Evolutionary conservation across 208 protist genomes (phyloP).

Genomic region (Trypanosoma avium): DNA sequence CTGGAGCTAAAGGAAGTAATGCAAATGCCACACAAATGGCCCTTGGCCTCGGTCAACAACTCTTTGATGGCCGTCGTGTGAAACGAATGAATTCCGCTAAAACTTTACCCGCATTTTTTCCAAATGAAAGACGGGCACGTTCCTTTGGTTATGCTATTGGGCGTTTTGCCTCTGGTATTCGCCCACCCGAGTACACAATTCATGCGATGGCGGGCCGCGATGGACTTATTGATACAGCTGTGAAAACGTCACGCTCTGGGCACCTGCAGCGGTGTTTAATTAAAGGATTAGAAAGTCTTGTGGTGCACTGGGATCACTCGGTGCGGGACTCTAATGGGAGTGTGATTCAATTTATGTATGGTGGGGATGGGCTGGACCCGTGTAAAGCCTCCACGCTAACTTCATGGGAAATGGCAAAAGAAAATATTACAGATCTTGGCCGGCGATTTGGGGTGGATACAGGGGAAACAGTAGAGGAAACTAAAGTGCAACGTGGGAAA

Average conservation of each 20-base stretch:
- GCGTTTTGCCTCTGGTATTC: conserved; percentile 99
- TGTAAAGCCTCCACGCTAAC: conserved; percentile 92
- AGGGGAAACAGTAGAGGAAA: not conserved
- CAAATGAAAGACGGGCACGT: conserved; percentile 65
- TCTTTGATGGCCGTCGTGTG: conserved; percentile 98
- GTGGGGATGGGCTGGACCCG: conserved; percentile 98
- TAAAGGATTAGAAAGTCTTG: conserved; percentile 95
- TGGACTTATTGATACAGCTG: conserved; percentile 99
- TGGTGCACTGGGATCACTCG: conserved; percentile 95
- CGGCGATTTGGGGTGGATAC: conserved; percentile 59
- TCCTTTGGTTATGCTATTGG: conserved; percentile 92
- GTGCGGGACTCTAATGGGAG: conserved; percentile 94
- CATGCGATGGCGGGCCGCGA: conserved; percentile 99
- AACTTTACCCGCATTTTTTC: conserved; percentile 94
- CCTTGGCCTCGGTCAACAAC: conserved; percentile 96
- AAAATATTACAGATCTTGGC: conserved; percentile 71
- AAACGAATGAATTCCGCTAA: conserved; percentile 96
- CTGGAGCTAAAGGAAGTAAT: conserved; percentile 98
- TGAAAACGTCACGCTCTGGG: conserved; percentile 99
- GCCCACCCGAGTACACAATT: conserved; percentile 99
- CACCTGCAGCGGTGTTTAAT: conserved; percentile 98
- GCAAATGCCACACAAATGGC: conserved; percentile 99
- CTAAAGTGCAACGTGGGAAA: conserved; percentile 13
- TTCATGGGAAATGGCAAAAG: conserved; percentile 92
- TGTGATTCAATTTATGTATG: conserved; percentile 98